phyloP scores from a whole-genome alignment of 768 basidiomycete species.

The Grammothele lineata region DNA sequence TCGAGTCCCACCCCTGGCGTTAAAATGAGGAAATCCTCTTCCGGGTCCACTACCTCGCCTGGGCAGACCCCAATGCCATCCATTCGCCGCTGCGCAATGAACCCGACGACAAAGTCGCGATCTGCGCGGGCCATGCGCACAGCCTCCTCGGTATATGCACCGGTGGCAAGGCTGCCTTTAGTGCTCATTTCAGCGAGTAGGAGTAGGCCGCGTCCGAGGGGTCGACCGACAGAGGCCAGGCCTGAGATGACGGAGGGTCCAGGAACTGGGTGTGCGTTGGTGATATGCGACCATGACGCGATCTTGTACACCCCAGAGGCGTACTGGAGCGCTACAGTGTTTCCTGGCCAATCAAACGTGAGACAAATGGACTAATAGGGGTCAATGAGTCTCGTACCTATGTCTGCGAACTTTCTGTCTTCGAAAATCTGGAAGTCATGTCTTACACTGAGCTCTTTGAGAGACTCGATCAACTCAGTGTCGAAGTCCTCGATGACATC shows the following conservation, averaged over 20 bases:
- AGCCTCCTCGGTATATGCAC: conserved; percentile 77
- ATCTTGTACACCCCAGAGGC: conserved; percentile 90
- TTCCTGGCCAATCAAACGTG: conserved; percentile 52
- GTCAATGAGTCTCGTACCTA: conserved; percentile 51
- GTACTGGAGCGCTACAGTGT: conserved; percentile 95
- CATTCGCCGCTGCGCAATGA: conserved; percentile 88
- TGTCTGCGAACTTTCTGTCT: conserved; percentile 98
- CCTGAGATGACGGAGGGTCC: conserved; percentile 95
- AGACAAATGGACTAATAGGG: background rate
- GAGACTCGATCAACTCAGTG: conserved; percentile 55
- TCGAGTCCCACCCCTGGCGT: conserved; percentile 93
- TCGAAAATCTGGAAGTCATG: conserved; percentile 97
- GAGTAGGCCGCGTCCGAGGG: conserved; percentile 81
- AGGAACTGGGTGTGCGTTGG: conserved; percentile 94
- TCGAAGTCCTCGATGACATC: conserved; percentile 96
- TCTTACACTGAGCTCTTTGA: conserved; percentile 67
- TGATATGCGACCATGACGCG: conserved; percentile 93
- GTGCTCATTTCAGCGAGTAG: conserved; percentile 97
- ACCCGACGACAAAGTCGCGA: conserved; percentile 90
- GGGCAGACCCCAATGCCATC: conserved; percentile 52
- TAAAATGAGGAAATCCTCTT: conserved; percentile 85
- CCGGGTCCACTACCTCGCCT: conserved; percentile 14
- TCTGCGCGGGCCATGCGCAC: conserved; percentile 83
- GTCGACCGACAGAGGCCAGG: conserved; percentile 79
- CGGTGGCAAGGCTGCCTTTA: conserved; percentile 78